Percentiles rank a stretch among this genome's conserved stretches.
Conservation (phyloP, 345 rosid genomes). For the Boechera stricta region DNA sequence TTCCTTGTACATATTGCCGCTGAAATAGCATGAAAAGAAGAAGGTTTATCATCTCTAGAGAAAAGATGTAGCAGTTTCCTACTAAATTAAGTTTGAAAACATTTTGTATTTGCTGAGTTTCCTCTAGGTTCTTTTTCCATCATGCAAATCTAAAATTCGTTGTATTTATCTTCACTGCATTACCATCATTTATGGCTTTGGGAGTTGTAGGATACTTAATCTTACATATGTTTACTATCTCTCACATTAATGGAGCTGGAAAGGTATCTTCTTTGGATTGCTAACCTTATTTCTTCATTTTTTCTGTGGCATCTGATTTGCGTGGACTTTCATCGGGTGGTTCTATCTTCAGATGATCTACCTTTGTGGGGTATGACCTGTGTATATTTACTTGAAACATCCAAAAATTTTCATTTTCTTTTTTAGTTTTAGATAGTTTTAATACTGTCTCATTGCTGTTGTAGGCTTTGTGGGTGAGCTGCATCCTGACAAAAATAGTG, state of each 20-base stretch:
- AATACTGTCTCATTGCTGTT: slow-evolving; percentile 30
- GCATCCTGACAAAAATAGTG: slow-evolving; percentile 80
- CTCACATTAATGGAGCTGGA: slow-evolving; percentile 17
- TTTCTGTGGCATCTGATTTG: slow-evolving; percentile 40
- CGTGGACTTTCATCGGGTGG: slow-evolving; percentile 41
- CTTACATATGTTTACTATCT: background rate
- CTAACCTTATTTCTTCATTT: slow-evolving; percentile 43
- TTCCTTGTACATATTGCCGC: slow-evolving; percentile 6
- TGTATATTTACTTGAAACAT: slow-evolving; percentile 7
- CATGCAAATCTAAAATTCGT: background rate
- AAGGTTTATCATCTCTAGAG: background rate
- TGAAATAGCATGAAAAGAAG: slow-evolving; percentile 11
- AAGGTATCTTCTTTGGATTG: background rate
- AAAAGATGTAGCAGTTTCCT: slow-evolving; percentile 2
- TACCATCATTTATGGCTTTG: slow-evolving; percentile 17
- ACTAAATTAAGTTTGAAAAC: background rate
- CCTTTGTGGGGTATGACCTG: slow-evolving; percentile 79
- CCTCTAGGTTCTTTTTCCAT: slow-evolving; percentile 4
- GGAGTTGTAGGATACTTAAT: background rate
- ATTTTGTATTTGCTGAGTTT: slow-evolving; percentile 6
- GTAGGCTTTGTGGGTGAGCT: slow-evolving; percentile 88
- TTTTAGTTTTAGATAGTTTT: background rate
- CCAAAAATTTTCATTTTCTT: slow-evolving; percentile 1
- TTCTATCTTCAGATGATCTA: slow-evolving; percentile 79
- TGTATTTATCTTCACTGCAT: background rate